A percentile compares a stretch with the other conserved stretches of the same genome.
Evolutionary conservation across 2,329 filamentous ascomycete genomes (phyloP).

Genomic region (Aplosporella prunicola): DNA sequence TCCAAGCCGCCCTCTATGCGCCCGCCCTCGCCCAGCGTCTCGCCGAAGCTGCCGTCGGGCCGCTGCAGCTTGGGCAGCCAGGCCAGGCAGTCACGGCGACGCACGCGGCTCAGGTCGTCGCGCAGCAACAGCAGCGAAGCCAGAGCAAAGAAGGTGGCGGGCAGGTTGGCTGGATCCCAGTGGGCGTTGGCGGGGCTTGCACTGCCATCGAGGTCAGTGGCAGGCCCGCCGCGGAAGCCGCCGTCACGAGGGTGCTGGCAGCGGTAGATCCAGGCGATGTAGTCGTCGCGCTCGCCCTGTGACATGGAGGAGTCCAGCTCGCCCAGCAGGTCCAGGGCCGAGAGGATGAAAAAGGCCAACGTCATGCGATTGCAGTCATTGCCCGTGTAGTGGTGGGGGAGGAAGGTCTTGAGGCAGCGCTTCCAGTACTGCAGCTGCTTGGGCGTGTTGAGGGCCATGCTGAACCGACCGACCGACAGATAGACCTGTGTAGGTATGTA

Average conservation of each 20-base stretch:
- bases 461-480: too few species aligned
- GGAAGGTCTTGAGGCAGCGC: slow-evolving; percentile 69
- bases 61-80: slow-evolving; percentile 75
- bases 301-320: slow-evolving; percentile 48
- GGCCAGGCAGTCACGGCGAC: slow-evolving; percentile 54
- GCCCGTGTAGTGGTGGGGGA: slow-evolving; percentile 74
- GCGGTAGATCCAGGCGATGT: slow-evolving; percentile 68
- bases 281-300: slow-evolving; percentile 44
- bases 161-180: slow-evolving; percentile 73
- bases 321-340: slow-evolving; percentile 72
- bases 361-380: slow-evolving; percentile 88
- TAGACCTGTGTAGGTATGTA: too few species aligned
- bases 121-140: slow-evolving; percentile 59
- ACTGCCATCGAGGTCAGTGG: slow-evolving; percentile 45
- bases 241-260: slow-evolving; percentile 80
- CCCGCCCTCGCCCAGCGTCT: slow-evolving; percentile 55
- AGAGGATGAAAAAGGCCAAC: slow-evolving; percentile 80
- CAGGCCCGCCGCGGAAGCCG: slow-evolving; percentile 81
- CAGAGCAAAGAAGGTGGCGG: slow-evolving; percentile 83
- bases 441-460: slow-evolving; percentile 28
- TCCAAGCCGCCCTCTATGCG: slow-evolving; percentile 70
- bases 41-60: slow-evolving; percentile 81
- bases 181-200: slow-evolving; percentile 28
- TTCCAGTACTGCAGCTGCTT: slow-evolving; percentile 84
- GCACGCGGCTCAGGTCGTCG: slow-evolving; percentile 53